Evolutionary conservation across 805 yeast genomes (phyloP).

Genomic region (Brettanomyces sp.): DNA sequence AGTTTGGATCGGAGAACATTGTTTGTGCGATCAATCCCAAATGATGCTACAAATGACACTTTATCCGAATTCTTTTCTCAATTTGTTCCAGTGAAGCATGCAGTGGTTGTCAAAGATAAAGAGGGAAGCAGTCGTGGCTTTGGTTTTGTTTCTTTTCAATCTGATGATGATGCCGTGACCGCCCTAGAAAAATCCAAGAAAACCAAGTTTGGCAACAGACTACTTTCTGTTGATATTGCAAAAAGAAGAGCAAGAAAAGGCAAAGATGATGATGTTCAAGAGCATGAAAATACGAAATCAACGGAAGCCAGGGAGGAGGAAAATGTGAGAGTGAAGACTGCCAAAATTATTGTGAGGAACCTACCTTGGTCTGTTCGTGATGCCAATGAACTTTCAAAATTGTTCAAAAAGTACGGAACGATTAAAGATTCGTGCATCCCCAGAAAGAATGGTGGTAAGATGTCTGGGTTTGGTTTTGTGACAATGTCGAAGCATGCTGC

Average conservation of each 20-base stretch:
- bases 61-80: constrained; percentile 81
- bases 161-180: constrained; percentile 71
- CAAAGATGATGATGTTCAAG: background rate
- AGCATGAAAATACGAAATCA: background rate
- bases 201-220: constrained; percentile 52
- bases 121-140: constrained; percentile 81
- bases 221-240: constrained; percentile 77
- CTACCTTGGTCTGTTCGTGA: constrained; percentile 93
- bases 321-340: constrained; percentile 41
- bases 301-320: constrained; percentile 6
- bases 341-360: constrained; percentile 82
- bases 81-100: constrained; percentile 91
- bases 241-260: constrained; percentile 77
- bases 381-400: constrained; percentile 57
- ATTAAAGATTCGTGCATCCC: constrained; percentile 88
- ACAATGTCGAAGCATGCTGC: constrained; percentile 72
- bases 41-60: constrained; percentile 71
- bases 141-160: constrained; percentile 86
- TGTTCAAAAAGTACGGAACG: constrained; percentile 72
- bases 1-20: constrained; percentile 52
- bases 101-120: constrained; percentile 76
- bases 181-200: constrained; percentile 66
- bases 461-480: constrained; percentile 93
- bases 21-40: constrained; percentile 81
- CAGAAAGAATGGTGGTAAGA: constrained; percentile 73